Evolutionary conservation across 179 eudicot genomes (phyloP).

Genomic region (Heliamphora pulchella): DNA sequence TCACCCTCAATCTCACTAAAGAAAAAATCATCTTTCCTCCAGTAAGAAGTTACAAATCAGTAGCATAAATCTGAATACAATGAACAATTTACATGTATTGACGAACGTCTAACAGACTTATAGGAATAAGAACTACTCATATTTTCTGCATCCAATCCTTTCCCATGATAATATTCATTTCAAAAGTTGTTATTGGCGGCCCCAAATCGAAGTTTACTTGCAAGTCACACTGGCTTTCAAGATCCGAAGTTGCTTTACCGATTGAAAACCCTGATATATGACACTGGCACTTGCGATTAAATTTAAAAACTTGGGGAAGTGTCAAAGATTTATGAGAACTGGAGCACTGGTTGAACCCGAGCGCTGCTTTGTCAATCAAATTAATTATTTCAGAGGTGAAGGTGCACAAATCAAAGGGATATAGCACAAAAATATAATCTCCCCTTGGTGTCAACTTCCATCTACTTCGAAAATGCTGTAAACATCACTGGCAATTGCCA

Average conservation of each 20-base stretch:
- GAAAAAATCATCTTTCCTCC: background rate
- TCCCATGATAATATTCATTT: background rate
- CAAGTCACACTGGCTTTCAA: background rate
- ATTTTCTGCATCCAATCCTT: background rate
- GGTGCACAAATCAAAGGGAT: background rate
- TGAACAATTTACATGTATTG: background rate
- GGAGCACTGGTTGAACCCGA: background rate
- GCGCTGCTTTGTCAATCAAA: background rate
- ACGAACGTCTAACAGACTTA: background rate
- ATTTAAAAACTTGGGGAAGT: too few relatives aligned
- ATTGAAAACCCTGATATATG: background rate
- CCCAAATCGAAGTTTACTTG: background rate
- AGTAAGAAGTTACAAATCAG: background rate
- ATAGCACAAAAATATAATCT: background rate
- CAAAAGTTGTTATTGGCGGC: background rate
- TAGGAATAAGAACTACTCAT: too few relatives aligned
- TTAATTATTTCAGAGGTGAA: background rate
- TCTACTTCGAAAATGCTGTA: constrained; percentile 39
- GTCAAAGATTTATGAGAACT: too few relatives aligned
- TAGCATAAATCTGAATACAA: background rate
- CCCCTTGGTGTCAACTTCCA: background rate
- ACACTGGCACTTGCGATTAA: background rate
- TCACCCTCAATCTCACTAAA: background rate
- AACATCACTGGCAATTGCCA: constrained; percentile 65
- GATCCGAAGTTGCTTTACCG: too few relatives aligned